These are phyloP conservation scores for Botrytis aclada DNA, from an alignment of 2,329 filamentous ascomycete species.

Conservation along the genomic window DNA sequence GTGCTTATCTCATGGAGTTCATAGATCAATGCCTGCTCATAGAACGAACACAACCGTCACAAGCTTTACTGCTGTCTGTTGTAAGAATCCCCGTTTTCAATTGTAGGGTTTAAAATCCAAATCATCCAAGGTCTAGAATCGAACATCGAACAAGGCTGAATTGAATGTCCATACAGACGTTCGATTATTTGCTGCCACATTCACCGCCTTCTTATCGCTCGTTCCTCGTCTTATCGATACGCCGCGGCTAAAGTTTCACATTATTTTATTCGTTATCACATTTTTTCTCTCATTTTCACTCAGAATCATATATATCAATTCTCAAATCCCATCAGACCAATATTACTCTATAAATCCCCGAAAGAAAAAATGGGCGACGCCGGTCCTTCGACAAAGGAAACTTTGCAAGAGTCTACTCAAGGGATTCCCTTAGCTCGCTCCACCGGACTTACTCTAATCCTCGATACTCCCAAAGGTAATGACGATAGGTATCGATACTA, in stretches of 20 bases:
- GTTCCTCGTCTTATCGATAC: neutral
- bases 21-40: too few species aligned
- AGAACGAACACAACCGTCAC: neutral
- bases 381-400: neutral
- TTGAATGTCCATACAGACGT: neutral
- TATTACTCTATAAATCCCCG: neutral
- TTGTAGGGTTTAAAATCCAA: neutral
- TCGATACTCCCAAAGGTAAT: constrained; percentile 51
- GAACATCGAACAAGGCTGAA: neutral
- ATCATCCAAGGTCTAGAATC: constrained; percentile 2
- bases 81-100: neutral
- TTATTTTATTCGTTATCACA: neutral
- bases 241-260: neutral
- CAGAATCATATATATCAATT: neutral
- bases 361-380: neutral
- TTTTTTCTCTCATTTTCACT: neutral
- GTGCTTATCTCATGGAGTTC: neutral
- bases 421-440: constrained; percentile 42
- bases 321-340: neutral
- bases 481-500: neutral
- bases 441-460: constrained; percentile 43
- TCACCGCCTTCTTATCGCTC: constrained; percentile 22
- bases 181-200: neutral
- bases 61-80: neutral
- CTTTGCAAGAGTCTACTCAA: neutral